phyloP scores from a whole-genome alignment of 352 stramenopile genomes.

The Lagenidium giganteum region DNA sequence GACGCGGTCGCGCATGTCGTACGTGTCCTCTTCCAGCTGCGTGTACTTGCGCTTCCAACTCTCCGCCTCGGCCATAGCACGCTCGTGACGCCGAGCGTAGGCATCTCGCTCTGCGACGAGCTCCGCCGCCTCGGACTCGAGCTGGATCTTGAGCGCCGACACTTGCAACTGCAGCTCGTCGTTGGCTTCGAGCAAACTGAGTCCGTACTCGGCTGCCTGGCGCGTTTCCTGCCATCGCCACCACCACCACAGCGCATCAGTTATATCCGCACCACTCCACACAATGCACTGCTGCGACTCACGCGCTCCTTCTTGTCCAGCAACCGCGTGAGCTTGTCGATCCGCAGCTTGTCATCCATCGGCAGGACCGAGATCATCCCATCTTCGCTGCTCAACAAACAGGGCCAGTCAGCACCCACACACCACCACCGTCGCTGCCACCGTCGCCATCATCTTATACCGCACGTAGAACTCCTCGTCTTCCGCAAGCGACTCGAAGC shows the following conservation, averaged over 20 bases:
- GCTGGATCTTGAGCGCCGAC: constrained; percentile 61
- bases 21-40: constrained; percentile 60
- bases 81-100: constrained; percentile 53
- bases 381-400: constrained; percentile 34
- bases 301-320: constrained; percentile 49
- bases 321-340: constrained; percentile 34
- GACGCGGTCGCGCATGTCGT: constrained; percentile 42
- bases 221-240: constrained; percentile 42
- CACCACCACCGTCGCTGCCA: not conserved
- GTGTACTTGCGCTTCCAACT: constrained; percentile 67
- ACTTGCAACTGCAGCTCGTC: constrained; percentile 73
- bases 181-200: constrained; percentile 70
- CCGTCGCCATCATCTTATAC: too few relatives aligned
- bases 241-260: constrained; percentile 1
- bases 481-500: constrained; percentile 25
- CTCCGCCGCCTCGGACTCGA: constrained; percentile 60
- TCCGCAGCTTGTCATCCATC: constrained; percentile 44
- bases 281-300: constrained; percentile 6
- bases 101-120: constrained; percentile 53
- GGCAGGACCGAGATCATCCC: constrained; percentile 34
- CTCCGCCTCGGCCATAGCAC: constrained; percentile 55
- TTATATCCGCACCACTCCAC: not conserved
- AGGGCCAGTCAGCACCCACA: not conserved
- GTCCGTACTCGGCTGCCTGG: constrained; percentile 73
- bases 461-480: constrained; percentile 65